Percentiles rank a stretch among this genome's conserved stretches.
Conservation (phyloP, 495 filamentous ascomycete species). For the Xylaria telfairii region DNA sequence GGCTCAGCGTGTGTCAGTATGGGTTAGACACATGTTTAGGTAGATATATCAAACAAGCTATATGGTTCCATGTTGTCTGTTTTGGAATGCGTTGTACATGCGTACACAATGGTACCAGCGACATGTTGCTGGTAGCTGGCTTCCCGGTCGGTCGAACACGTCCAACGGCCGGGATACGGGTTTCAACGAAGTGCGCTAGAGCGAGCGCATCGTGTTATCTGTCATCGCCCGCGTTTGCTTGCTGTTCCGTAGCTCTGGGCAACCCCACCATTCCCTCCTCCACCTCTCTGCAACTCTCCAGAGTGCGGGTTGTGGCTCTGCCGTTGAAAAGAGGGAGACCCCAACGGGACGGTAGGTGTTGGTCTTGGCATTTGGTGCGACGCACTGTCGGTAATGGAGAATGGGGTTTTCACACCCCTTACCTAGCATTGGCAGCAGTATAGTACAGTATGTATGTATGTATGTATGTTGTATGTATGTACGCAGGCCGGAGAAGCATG, state of each 20-base stretch:
- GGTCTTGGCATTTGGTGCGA: slow-evolving; percentile 18
- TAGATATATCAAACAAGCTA: background rate
- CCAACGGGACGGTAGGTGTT: slow-evolving; percentile 21
- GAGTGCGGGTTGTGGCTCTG: background rate
- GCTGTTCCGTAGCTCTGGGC: slow-evolving; percentile 20
- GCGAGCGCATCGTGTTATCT: slow-evolving; percentile 15
- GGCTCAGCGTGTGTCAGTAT: background rate
- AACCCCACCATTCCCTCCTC: background rate
- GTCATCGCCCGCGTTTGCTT: slow-evolving; percentile 17
- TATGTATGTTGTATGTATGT: background rate
- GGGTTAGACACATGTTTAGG: background rate
- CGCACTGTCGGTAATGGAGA: slow-evolving; percentile 14
- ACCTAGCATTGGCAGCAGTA: no score
- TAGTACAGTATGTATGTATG: no score
- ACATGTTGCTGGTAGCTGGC: background rate
- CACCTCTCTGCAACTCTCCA: background rate
- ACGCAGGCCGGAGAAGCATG: no score
- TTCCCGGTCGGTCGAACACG: background rate
- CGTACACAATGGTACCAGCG: background rate
- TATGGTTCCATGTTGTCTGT: background rate
- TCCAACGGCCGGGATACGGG: background rate
- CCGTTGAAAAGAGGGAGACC: background rate
- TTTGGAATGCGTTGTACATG: background rate
- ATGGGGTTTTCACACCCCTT: no score
- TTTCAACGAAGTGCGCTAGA: background rate